These are phyloP conservation scores for Backusella circina DNA, from an alignment of 192 early-diverging fungal genomes.

Conservation along the genomic window DNA sequence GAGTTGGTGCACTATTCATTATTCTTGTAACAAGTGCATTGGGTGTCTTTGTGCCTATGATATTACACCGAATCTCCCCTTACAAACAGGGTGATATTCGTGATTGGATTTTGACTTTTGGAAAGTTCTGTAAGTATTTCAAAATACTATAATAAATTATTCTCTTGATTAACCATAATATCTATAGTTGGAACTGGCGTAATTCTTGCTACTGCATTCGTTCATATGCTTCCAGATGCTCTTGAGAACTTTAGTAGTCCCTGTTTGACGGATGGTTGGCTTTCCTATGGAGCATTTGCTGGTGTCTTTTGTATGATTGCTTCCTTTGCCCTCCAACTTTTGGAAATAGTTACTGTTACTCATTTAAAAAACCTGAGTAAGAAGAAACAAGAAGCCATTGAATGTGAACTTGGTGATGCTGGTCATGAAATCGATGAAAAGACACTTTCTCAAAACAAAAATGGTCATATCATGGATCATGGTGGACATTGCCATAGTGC, in stretches of 20 bases:
- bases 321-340: slow-evolving; percentile 24
- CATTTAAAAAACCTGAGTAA: neutral
- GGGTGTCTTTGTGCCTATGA: slow-evolving; percentile 27
- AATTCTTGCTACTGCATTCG: slow-evolving; percentile 66
- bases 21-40: slow-evolving; percentile 21
- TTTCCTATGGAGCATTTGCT: slow-evolving; percentile 31
- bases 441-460: neutral
- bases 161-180: neutral
- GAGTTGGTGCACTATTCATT: slow-evolving; percentile 34
- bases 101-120: slow-evolving; percentile 22
- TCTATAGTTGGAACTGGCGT: slow-evolving; percentile 57
- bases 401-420: neutral
- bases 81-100: slow-evolving; percentile 20
- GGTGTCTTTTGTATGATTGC: slow-evolving; percentile 35
- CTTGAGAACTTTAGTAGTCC: slow-evolving; percentile 26
- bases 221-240: slow-evolving; percentile 67
- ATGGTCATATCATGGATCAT: neutral
- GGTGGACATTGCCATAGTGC: slow-evolving; percentile 21
- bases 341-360: slow-evolving; percentile 18
- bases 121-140: slow-evolving; percentile 30
- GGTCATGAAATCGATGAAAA: neutral
- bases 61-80: slow-evolving; percentile 19
- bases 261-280: slow-evolving; percentile 32
- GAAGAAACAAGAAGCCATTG: neutral
- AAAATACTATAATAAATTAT: neutral